These are phyloP conservation scores for Aquilaria yunnanensis DNA, from an alignment of 345 rosid species.

Conservation along the genomic window DNA sequence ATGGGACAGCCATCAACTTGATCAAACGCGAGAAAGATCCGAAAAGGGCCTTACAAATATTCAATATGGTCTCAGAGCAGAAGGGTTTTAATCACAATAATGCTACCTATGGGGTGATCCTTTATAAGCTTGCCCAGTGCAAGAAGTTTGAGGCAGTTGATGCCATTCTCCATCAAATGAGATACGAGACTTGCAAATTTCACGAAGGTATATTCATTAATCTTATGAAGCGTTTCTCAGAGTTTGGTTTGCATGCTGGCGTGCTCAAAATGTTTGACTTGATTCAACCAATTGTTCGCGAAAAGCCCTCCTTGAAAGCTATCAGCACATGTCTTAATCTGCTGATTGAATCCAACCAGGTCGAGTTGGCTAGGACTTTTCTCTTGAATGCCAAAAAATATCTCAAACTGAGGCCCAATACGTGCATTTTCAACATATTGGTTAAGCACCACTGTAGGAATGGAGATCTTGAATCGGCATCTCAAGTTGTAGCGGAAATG, in stretches of 20 bases:
- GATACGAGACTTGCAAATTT: conserved; percentile 73
- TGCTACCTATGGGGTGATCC: conserved; percentile 63
- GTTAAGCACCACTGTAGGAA: conserved; percentile 78
- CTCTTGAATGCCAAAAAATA: conserved; percentile 40
- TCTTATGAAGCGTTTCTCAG: conserved; percentile 71
- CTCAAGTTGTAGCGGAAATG: conserved; percentile 70
- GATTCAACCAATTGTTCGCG: conserved; percentile 59
- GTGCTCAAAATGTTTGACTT: conserved; percentile 68
- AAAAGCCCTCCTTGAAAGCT: conserved; percentile 77
- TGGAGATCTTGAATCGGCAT: conserved; percentile 53
- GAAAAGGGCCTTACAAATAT: conserved; percentile 57
- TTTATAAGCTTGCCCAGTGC: conserved; percentile 58
- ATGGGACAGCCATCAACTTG: conserved; percentile 52
- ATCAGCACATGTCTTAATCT: conserved; percentile 85
- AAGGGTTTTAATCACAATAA: conserved; percentile 80
- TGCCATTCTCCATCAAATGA: conserved; percentile 72
- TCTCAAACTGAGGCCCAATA: conserved; percentile 59
- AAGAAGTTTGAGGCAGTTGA: conserved; percentile 77
- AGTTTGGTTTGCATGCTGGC: conserved; percentile 36
- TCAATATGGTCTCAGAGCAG: conserved; percentile 60
- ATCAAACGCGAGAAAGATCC: conserved; percentile 74
- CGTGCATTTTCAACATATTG: conserved; percentile 85
- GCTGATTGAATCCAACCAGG: conserved; percentile 57
- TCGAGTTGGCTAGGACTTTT: conserved; percentile 40
- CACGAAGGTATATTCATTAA: conserved; percentile 71